A percentile compares a stretch with the other conserved stretches of the same genome.
Evolutionary conservation across 306 rosid species (phyloP).

Genomic region (Gastrolobium bilobum): DNA sequence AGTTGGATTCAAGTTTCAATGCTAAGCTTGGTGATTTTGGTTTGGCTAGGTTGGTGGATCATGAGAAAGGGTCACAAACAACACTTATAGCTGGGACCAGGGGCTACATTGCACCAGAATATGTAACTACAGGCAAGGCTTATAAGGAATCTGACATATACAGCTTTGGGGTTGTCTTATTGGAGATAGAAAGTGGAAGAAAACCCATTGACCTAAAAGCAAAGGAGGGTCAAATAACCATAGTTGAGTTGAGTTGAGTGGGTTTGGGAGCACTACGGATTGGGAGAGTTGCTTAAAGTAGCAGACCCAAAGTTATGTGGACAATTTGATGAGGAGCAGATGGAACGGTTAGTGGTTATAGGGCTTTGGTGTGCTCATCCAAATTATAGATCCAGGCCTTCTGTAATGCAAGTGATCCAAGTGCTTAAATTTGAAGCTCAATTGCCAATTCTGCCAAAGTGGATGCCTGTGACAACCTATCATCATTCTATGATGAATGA

Average conservation of each 20-base stretch:
- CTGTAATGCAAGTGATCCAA: conserved; percentile 14
- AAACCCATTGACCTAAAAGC: conserved; percentile 22
- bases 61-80: conserved; percentile 14
- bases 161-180: conserved; percentile 35
- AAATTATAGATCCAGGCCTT: conserved; percentile 28
- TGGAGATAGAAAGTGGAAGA: conserved; percentile 50
- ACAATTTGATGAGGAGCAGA: conserved; percentile 35
- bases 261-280: conserved; percentile 46
- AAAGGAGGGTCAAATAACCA: background rate
- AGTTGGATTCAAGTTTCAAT: conserved; percentile 3
- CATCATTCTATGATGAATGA: background rate
- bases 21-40: conserved; percentile 51
- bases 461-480: conserved; percentile 9
- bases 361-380: conserved; percentile 39
- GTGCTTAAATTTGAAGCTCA: conserved; percentile 43
- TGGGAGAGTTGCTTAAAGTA: conserved; percentile 10
- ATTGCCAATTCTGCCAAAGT: conserved; percentile 3
- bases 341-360: background rate
- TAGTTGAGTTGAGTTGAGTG: conserved; percentile 44
- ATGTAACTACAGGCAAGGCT: conserved; percentile 17
- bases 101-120: conserved; percentile 48
- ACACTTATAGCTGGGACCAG: conserved; percentile 37
- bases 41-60: conserved; percentile 44
- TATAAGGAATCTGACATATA: conserved; percentile 33
- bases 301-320: conserved; percentile 15